These are phyloP conservation scores for Ascochyta pisi DNA, from an alignment of 2,329 filamentous ascomycete species.

Conservation along the genomic window DNA sequence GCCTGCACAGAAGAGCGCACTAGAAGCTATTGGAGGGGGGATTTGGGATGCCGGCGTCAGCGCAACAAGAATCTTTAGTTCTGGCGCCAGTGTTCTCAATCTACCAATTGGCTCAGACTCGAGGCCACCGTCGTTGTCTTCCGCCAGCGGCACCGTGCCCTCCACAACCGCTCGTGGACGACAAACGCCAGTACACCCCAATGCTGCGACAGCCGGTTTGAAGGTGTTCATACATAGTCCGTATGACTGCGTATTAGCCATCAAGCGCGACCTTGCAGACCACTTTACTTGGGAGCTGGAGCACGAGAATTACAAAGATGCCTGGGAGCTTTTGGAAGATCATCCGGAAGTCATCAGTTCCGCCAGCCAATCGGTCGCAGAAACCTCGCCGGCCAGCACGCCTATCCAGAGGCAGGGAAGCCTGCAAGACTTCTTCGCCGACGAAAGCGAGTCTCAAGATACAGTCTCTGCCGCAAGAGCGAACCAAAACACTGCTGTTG, in stretches of 20 bases:
- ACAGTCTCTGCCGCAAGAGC: slow-evolving; percentile 66
- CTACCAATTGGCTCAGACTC: slow-evolving; percentile 50
- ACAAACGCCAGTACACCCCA: slow-evolving; percentile 52
- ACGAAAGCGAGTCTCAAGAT: slow-evolving; percentile 69
- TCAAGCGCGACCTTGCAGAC: slow-evolving; percentile 84
- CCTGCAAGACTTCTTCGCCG: slow-evolving; percentile 72
- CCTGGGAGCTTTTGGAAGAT: slow-evolving; percentile 88
- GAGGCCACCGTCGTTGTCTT: slow-evolving; percentile 43
- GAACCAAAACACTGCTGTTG: slow-evolving; percentile 68
- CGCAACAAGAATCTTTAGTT: slow-evolving; percentile 85
- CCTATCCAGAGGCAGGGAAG: slow-evolving; percentile 54
- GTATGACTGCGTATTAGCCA: slow-evolving; percentile 93
- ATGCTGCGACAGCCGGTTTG: slow-evolving; percentile 63
- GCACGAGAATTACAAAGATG: slow-evolving; percentile 79
- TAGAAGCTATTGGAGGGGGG: slow-evolving; percentile 78
- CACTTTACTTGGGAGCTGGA: slow-evolving; percentile 86
- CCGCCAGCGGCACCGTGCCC: slow-evolving; percentile 29
- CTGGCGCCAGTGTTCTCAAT: slow-evolving; percentile 74
- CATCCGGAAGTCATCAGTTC: slow-evolving; percentile 73
- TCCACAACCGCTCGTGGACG: slow-evolving; percentile 28
- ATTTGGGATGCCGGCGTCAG: slow-evolving; percentile 93
- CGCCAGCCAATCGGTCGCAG: slow-evolving; percentile 46
- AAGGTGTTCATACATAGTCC: slow-evolving; percentile 96
- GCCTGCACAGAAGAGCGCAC: slow-evolving; percentile 72
- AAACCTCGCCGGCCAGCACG: slow-evolving; percentile 51